Base-by-base conservation (phyloP, 75 land plant genomes). In the Cryptomeria japonica region DNA sequence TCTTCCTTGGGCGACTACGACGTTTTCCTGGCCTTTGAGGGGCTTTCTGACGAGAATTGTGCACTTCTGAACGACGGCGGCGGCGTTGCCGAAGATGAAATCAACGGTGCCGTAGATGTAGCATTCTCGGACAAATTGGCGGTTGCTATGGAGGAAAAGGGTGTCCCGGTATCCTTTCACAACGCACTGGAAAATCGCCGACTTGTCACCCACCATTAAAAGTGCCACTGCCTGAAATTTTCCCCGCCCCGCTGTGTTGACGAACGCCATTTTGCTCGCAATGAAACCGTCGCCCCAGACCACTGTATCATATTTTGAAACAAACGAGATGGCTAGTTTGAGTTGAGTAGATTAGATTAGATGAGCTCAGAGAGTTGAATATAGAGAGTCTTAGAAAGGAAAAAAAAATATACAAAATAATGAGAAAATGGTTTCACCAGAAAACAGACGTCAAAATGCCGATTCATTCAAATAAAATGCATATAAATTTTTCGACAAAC, bases 1-100 rank as follows among this genome's bases (percentile, higher is more conserved):
- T 9, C 64, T 56, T 15, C 92, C 92, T 47, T 92, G 93, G 22
- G 93, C 93, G 12, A 90, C 88, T 51, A 88, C 25, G 8, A 80
- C 73, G 88, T 46, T 85, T 18, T 34, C 44, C 83, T 92, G 93
- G 56, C 82, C 84, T 3, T 8, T 46, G 31, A 88, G 18, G 5
- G 91, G 87, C 36, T 47, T 56, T 41, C 88, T 87, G 3, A 88
- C 88, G 5, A 87, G 36, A 79, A 93, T 79, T 68, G n/a, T 51
- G 90, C 93, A 86, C 61, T 88, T 89, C 89, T 93, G 94, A 84
- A 93, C 83, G 68, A 93, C 92, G 19, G 83, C 92, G 58, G 86
- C 87, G 25, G 87, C 32, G 87, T 92, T 88, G 85, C 95, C 93
- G 90, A 93, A 93, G 85, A 93, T 87, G 91, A 93, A 93, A 79